Percentiles rank a stretch among this genome's conserved stretches.
Conservation (phyloP, 257 asterid species). For the Parsonsia alboflavescens region DNA sequence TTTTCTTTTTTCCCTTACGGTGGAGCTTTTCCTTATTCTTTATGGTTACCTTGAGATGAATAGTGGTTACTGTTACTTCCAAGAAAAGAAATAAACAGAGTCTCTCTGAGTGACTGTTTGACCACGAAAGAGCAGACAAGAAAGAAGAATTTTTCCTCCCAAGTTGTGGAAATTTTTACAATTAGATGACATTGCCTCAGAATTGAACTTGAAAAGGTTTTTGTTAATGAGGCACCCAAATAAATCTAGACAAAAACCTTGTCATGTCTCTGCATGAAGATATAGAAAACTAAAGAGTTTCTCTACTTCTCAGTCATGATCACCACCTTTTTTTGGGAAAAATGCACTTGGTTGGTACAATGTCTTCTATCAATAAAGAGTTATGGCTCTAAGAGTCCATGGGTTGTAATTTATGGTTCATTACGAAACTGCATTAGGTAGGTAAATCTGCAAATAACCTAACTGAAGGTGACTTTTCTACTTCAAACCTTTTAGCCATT, state of each 20-base stretch:
- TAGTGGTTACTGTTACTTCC: background rate
- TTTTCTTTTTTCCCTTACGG: background rate
- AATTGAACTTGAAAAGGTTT: background rate
- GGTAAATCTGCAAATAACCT: background rate
- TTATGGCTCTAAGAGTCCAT: background rate
- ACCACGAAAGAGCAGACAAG: background rate
- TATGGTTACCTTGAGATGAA: background rate
- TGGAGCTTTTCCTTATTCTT: background rate
- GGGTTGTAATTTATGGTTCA: background rate
- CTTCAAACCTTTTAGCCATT: background rate
- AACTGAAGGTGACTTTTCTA: background rate
- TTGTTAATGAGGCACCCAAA: background rate
- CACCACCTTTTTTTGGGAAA: background rate
- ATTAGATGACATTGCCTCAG: too few species aligned
- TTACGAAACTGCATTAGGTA: background rate
- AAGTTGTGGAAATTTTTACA: background rate
- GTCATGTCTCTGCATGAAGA: background rate
- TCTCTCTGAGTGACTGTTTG: background rate
- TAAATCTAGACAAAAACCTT: background rate
- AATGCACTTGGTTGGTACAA: background rate
- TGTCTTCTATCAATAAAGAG: background rate
- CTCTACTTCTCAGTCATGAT: background rate
- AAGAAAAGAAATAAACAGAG: background rate
- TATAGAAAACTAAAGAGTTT: background rate
- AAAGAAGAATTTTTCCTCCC: background rate